Percentiles rank a stretch among this genome's conserved stretches.
Evolutionary conservation across 116 monocot genomes (phyloP).

Genomic region (Papilionanthe hybrid): DNA sequence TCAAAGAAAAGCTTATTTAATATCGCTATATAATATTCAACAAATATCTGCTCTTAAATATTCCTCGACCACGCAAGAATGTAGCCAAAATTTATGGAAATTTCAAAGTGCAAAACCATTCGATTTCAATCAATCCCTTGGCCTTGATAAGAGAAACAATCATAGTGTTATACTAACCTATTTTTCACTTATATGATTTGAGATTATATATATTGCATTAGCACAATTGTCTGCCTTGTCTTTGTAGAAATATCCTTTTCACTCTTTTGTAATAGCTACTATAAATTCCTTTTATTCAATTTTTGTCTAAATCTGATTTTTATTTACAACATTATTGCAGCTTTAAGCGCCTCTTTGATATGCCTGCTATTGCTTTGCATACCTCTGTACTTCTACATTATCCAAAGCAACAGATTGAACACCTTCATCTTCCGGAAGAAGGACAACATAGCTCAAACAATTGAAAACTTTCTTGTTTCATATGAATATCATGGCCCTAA

Average conservation of each 20-base stretch:
- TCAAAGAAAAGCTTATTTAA: neutral
- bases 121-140: neutral
- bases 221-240: too few relatives aligned
- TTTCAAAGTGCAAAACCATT: neutral
- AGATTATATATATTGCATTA: too few relatives aligned
- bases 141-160: too few relatives aligned
- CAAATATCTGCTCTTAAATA: neutral
- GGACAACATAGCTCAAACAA: neutral
- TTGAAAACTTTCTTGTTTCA: neutral
- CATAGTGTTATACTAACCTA: too few relatives aligned
- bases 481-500: slow-evolving; percentile 5
- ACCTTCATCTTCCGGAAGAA: neutral
- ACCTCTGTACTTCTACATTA: neutral
- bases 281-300: too few relatives aligned
- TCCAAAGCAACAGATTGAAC: neutral
- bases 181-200: too few relatives aligned
- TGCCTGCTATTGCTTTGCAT: neutral
- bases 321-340: neutral
- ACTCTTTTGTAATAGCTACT: too few relatives aligned
- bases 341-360: neutral
- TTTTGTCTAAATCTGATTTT: neutral
- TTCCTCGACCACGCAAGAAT: neutral
- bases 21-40: neutral
- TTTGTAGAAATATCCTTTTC: too few relatives aligned
- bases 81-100: neutral